phyloP scores from a whole-genome alignment of 352 stramenopile species.

The Phytophthora capsici region DNA sequence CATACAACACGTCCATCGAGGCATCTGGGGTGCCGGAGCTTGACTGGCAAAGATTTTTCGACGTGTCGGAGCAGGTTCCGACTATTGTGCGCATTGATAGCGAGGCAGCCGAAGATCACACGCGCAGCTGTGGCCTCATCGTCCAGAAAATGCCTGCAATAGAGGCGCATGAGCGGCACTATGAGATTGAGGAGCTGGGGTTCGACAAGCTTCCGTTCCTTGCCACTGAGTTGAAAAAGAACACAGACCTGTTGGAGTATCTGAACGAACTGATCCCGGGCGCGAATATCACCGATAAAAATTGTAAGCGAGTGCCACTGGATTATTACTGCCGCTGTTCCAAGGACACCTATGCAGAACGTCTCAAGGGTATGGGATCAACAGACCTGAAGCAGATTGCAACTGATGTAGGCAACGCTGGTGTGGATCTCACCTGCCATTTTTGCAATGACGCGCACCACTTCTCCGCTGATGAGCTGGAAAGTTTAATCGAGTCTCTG shows the following conservation, averaged over 20 bases:
- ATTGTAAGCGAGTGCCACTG: constrained; percentile 66
- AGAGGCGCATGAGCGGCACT: constrained; percentile 55
- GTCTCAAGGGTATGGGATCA: constrained; percentile 57
- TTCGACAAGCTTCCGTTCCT: constrained; percentile 61
- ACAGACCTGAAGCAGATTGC: constrained; percentile 60
- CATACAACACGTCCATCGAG: constrained; percentile 79
- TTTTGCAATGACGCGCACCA: constrained; percentile 87
- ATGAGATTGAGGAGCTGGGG: constrained; percentile 70
- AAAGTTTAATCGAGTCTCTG: constrained; percentile 40
- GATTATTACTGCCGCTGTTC: constrained; percentile 89
- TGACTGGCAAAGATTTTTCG: constrained; percentile 88
- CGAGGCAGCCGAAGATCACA: constrained; percentile 47
- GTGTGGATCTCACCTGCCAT: constrained; percentile 81
- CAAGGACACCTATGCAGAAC: constrained; percentile 64
- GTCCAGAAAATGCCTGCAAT: constrained; percentile 83
- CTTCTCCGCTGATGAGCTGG: constrained; percentile 62
- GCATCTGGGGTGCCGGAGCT: constrained; percentile 65
- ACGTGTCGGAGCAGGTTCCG: constrained; percentile 86
- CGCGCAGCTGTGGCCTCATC: constrained; percentile 75
- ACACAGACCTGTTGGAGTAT: constrained; percentile 68
- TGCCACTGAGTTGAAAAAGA: constrained; percentile 55
- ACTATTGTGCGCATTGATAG: constrained; percentile 83
- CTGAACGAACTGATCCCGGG: constrained; percentile 80
- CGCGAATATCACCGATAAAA: constrained; percentile 62
- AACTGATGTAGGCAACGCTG: constrained; percentile 51